Percentiles rank a stretch among this genome's conserved stretches.
Evolutionary conservation across 768 basidiomycete species (phyloP).

Genomic region (Chalciporus sphaerocephalus): DNA sequence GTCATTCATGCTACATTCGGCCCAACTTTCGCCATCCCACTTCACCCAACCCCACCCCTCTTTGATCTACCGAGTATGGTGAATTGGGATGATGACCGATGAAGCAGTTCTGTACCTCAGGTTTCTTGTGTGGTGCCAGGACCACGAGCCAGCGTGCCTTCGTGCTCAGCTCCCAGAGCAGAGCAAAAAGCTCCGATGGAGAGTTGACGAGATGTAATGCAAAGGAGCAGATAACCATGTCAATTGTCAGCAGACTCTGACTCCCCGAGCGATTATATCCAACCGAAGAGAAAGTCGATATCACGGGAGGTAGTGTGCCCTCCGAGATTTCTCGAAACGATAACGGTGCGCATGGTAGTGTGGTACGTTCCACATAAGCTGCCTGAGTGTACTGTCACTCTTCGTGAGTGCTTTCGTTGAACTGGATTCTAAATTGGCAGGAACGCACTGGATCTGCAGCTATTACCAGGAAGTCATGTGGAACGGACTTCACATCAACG

Average conservation of each 20-base stretch:
- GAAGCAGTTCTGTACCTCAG: slow-evolving; percentile 46
- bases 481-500: slow-evolving; percentile 2
- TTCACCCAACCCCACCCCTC: slow-evolving; percentile 64
- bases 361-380: slow-evolving; percentile 55
- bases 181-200: slow-evolving; percentile 56
- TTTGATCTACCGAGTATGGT: slow-evolving; percentile 44
- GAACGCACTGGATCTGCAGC: slow-evolving; percentile 27
- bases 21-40: slow-evolving; percentile 53
- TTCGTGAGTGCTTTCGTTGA: slow-evolving; percentile 10
- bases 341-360: slow-evolving; percentile 49
- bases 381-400: slow-evolving; percentile 50
- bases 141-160: slow-evolving; percentile 64
- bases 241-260: slow-evolving; percentile 28
- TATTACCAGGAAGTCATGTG: slow-evolving; percentile 15
- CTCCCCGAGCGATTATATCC: neutral
- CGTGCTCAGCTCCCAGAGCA: slow-evolving; percentile 61
- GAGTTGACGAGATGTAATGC: slow-evolving; percentile 66
- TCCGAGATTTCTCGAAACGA: slow-evolving; percentile 62
- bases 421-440: neutral
- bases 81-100: neutral
- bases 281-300: slow-evolving; percentile 12
- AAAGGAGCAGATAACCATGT: slow-evolving; percentile 71
- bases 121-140: slow-evolving; percentile 72
- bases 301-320: slow-evolving; percentile 43
- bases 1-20: slow-evolving; percentile 37